Evolutionary conservation across 2,329 filamentous ascomycete genomes (phyloP).

Genomic region (Apiospora pterosperma): DNA sequence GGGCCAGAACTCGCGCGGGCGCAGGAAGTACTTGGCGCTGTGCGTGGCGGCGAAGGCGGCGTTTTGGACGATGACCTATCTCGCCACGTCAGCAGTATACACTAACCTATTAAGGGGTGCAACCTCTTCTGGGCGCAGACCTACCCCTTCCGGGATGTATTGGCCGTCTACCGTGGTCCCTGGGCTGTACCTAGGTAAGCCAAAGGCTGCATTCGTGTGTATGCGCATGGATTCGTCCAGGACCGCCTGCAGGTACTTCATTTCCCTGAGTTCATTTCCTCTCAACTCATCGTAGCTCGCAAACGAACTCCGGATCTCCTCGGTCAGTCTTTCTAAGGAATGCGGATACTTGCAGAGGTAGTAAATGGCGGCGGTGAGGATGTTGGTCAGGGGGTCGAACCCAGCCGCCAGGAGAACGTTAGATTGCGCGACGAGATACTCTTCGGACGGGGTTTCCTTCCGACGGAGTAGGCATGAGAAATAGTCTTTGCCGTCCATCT

Average conservation of each 20-base stretch:
- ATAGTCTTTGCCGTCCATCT: too few species aligned
- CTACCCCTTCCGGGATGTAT: slow-evolving; percentile 11
- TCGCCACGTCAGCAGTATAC: too few species aligned
- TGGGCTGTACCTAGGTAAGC: slow-evolving; percentile 11
- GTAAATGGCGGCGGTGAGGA: too few species aligned
- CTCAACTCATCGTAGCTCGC: neutral
- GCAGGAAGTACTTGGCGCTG: neutral
- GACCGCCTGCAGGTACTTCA: slow-evolving; percentile 10
- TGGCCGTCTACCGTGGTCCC: slow-evolving; percentile 8
- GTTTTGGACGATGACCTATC: neutral
- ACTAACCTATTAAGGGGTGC: too few species aligned
- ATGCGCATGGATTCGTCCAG: slow-evolving; percentile 10
- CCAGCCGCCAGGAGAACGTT: too few species aligned
- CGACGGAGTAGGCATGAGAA: too few species aligned
- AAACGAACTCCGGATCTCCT: neutral
- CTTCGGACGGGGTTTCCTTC: too few species aligned
- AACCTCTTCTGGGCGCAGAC: slow-evolving; percentile 7
- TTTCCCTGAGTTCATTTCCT: neutral
- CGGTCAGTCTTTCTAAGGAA: too few species aligned
- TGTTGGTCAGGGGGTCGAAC: too few species aligned
- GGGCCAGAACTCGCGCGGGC: neutral
- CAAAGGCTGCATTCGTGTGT: slow-evolving; percentile 6
- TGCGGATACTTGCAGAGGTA: too few species aligned
- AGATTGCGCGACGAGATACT: too few species aligned
- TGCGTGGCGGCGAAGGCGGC: neutral